phyloP scores from a whole-genome alignment of 768 basidiomycete genomes.

The Lentinula sp. region DNA sequence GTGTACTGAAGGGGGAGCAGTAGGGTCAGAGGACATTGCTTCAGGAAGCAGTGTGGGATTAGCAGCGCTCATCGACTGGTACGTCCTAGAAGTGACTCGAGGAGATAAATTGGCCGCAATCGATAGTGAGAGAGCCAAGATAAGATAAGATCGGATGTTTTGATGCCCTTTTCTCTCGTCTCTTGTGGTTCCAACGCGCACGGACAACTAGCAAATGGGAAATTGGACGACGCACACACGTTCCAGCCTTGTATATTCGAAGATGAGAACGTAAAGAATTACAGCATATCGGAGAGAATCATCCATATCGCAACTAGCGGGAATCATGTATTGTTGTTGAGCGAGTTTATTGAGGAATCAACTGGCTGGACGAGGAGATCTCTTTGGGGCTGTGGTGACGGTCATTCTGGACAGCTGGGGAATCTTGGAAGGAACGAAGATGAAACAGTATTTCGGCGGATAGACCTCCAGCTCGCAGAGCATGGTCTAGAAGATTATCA shows the following conservation, averaged over 20 bases:
- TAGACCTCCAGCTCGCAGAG: conserved; percentile 33
- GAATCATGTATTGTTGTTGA: conserved; percentile 72
- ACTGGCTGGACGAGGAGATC: conserved; percentile 19
- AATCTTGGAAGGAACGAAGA: conserved; percentile 14
- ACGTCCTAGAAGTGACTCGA: neutral
- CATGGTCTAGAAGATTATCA: conserved; percentile 34
- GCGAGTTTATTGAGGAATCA: conserved; percentile 19
- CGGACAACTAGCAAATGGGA: conserved; percentile 43
- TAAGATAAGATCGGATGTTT: neutral
- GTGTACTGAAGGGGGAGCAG: conserved; percentile 19
- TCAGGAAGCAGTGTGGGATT: conserved; percentile 13
- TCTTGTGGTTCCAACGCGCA: conserved; percentile 47
- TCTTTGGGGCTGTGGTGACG: conserved; percentile 77
- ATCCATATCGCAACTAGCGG: conserved; percentile 61
- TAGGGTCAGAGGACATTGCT: conserved; percentile 17
- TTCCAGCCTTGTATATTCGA: conserved; percentile 37
- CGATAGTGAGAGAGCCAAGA: neutral
- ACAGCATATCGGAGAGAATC: conserved; percentile 18
- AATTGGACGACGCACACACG: conserved; percentile 37
- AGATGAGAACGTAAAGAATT: neutral
- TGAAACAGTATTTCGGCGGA: conserved; percentile 36
- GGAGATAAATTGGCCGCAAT: neutral
- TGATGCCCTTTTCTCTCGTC: conserved; percentile 17
- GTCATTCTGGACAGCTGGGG: conserved; percentile 69
- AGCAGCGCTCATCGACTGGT: neutral